phyloP scores from a whole-genome alignment of 164 flowering plant genomes.

The Piper longum region DNA sequence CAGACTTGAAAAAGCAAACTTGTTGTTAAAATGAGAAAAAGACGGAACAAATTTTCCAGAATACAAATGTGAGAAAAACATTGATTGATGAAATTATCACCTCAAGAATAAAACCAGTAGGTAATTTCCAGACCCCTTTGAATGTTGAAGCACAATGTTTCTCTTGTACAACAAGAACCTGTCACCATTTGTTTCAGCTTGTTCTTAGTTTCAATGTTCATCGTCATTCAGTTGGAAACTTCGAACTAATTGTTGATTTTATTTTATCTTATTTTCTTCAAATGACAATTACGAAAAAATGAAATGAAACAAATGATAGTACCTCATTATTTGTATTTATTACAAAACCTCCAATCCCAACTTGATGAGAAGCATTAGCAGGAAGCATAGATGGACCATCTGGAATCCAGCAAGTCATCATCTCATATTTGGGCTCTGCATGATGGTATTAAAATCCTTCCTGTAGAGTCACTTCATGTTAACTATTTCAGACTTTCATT shows the following conservation, averaged over 20 bases:
- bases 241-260: too few species aligned
- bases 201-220: too few species aligned
- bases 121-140: constrained; percentile 50
- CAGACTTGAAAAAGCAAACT: constrained; percentile 27
- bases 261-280: too few species aligned
- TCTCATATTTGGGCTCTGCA: constrained; percentile 48
- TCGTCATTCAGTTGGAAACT: not conserved
- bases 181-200: not conserved
- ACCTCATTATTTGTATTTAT: constrained; percentile 45
- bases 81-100: constrained; percentile 7
- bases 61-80: not conserved
- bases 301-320: not conserved
- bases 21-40: not conserved
- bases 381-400: constrained; percentile 44
- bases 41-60: not conserved
- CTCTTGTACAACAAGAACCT: constrained; percentile 61
- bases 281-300: too few species aligned
- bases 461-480: constrained; percentile 12
- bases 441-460: constrained; percentile 57
- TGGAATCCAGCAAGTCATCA: constrained; percentile 59
- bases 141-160: constrained; percentile 40
- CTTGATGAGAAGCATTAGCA: constrained; percentile 43
- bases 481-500: not conserved
- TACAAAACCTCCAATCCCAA: constrained; percentile 48
- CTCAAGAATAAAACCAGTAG: constrained; percentile 57